Evolutionary conservation across 2,329 filamentous ascomycete species (phyloP).

Genomic region (Trichophyton benhamiae): DNA sequence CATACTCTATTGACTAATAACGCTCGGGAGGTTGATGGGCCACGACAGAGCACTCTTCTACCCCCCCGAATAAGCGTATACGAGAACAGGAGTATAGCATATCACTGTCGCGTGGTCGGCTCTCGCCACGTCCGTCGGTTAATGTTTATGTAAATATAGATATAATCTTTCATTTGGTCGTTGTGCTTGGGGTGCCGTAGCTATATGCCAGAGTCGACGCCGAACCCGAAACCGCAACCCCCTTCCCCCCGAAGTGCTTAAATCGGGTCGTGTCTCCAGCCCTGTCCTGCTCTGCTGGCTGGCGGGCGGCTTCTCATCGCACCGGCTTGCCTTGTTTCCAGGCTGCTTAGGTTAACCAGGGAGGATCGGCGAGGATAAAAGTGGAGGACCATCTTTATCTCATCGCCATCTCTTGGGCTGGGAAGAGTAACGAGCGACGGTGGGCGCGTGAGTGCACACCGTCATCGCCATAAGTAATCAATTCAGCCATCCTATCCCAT

Average conservation of each 20-base stretch:
- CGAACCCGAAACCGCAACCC: neutral
- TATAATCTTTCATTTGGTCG: neutral
- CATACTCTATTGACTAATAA: neutral
- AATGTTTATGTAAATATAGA: neutral
- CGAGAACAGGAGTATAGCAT: neutral
- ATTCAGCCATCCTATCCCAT: neutral
- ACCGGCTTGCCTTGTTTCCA: neutral
- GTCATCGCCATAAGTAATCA: neutral
- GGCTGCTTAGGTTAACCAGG: neutral
- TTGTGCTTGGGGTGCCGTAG: neutral
- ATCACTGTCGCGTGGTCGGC: neutral
- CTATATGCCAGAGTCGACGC: neutral
- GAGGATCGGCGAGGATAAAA: neutral
- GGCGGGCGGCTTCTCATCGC: neutral
- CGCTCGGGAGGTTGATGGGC: no score
- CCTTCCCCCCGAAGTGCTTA: neutral
- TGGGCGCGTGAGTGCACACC: neutral
- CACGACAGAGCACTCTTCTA: no score
- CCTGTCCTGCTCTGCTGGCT: neutral
- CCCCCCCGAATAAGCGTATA: no score
- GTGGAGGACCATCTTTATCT: neutral
- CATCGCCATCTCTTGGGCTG: neutral
- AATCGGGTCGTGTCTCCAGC: neutral
- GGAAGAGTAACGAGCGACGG: neutral
- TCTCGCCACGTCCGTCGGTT: neutral